These are phyloP conservation scores for Fusarium sp. DNA, from an alignment of 2,329 filamentous ascomycete genomes.

Conservation along the genomic window DNA sequence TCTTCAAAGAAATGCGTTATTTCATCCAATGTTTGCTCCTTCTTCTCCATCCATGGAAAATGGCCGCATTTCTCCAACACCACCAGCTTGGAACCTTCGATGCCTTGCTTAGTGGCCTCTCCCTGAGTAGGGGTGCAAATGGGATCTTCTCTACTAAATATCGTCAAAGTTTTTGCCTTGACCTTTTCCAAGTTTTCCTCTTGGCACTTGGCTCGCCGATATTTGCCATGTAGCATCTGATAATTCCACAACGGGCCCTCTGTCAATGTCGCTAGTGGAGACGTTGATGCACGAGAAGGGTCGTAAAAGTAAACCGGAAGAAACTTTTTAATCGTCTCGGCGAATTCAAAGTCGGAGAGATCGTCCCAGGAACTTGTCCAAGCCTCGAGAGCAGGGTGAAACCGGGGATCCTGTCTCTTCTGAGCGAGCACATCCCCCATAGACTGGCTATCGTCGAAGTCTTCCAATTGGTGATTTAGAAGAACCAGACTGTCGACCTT, in stretches of 20 bases:
- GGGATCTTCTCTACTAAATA: neutral
- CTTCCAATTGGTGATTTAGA: neutral
- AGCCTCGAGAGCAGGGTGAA: neutral
- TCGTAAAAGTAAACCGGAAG: neutral
- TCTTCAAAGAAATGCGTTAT: neutral
- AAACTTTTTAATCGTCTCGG: neutral
- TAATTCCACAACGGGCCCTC: neutral
- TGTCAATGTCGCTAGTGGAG: neutral
- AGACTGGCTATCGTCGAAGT: neutral
- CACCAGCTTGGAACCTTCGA: neutral
- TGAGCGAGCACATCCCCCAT: neutral
- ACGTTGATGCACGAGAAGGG: neutral
- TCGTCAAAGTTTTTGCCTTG: too few species aligned
- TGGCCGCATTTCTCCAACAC: neutral
- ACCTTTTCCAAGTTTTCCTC: neutral
- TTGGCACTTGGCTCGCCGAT: neutral
- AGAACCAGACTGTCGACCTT: neutral
- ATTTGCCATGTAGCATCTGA: neutral
- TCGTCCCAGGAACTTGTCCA: neutral
- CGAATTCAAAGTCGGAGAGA: neutral
- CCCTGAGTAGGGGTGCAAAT: neutral
- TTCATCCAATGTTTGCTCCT: neutral
- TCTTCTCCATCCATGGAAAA: neutral
- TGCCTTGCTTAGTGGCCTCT: neutral
- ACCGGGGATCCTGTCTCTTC: neutral